Conservation (phyloP, 108 stramenopile genomes). For the Cyclostephanos invisitatus region DNA sequence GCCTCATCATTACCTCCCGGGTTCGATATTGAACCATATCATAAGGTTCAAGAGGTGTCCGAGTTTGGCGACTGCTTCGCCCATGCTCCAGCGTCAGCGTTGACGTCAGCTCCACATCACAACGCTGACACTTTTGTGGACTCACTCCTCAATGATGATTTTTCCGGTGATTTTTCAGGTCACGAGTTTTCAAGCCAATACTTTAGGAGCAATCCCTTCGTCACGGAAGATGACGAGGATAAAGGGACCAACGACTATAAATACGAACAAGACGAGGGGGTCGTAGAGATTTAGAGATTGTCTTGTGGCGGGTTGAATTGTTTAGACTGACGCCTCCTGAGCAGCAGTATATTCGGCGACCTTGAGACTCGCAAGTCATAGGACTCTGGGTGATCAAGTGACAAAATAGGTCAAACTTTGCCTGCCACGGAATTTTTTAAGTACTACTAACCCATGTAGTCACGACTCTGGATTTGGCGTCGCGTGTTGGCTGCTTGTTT, state of each 20-base stretch:
- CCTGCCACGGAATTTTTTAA: no score
- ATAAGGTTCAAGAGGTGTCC: not conserved
- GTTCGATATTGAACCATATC: conserved; percentile 1
- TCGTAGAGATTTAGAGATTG: conserved; percentile 3
- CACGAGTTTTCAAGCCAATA: conserved; percentile 8
- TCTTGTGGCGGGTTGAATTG: no score
- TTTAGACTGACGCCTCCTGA: no score
- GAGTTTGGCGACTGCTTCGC: not conserved
- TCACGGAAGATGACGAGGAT: conserved; percentile 6
- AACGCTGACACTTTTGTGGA: conserved; percentile 10
- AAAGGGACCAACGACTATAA: not conserved
- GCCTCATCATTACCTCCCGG: not conserved
- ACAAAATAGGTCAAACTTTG: no score
- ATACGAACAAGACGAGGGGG: not conserved
- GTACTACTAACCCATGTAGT: no score
- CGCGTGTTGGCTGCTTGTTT: no score
- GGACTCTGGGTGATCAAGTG: no score
- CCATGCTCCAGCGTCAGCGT: not conserved
- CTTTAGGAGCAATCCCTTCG: conserved; percentile 1
- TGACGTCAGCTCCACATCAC: not conserved
- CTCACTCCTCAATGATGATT: conserved; percentile 13
- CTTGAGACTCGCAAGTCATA: no score
- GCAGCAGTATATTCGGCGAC: no score
- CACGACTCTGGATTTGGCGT: no score
- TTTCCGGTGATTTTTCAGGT: conserved; percentile 7